These are phyloP conservation scores for Tylopilus sp. DNA, from an alignment of 1,284 basidiomycete species.

Conservation along the genomic window DNA sequence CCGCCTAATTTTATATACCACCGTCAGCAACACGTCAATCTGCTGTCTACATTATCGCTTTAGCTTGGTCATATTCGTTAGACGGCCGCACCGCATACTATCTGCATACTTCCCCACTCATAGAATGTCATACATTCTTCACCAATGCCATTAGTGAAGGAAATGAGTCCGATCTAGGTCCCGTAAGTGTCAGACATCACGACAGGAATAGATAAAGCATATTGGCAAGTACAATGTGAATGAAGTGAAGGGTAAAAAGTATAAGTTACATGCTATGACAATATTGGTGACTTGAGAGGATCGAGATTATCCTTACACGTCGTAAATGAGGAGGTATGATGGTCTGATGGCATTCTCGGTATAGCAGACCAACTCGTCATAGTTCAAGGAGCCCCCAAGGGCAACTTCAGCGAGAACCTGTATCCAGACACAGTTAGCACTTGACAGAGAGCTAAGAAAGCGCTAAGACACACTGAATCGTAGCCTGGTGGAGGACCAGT, in stretches of 20 bases:
- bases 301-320: conserved; percentile 31
- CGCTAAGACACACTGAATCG: conserved; percentile 46
- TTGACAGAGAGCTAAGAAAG: neutral
- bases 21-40: conserved; percentile 5
- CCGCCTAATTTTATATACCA: conserved; percentile 24
- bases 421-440: conserved; percentile 6
- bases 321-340: conserved; percentile 60
- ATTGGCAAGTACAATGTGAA: neutral
- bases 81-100: conserved; percentile 27
- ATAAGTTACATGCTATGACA: conserved; percentile 4
- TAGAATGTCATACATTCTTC: conserved; percentile 18
- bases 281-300: neutral
- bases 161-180: neutral
- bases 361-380: conserved; percentile 64
- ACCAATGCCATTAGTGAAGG: conserved; percentile 1
- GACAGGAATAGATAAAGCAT: conserved; percentile 15
- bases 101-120: conserved; percentile 30
- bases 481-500: conserved; percentile 54
- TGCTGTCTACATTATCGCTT: conserved; percentile 22
- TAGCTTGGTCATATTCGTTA: conserved; percentile 32
- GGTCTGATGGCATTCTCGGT: conserved; percentile 59
- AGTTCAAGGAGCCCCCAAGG: conserved; percentile 54
- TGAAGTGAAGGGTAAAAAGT: neutral
- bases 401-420: conserved; percentile 52
- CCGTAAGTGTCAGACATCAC: neutral